These are phyloP conservation scores for Volvox carteri DNA, from an alignment of 163 green algal species.

Conservation along the genomic window DNA sequence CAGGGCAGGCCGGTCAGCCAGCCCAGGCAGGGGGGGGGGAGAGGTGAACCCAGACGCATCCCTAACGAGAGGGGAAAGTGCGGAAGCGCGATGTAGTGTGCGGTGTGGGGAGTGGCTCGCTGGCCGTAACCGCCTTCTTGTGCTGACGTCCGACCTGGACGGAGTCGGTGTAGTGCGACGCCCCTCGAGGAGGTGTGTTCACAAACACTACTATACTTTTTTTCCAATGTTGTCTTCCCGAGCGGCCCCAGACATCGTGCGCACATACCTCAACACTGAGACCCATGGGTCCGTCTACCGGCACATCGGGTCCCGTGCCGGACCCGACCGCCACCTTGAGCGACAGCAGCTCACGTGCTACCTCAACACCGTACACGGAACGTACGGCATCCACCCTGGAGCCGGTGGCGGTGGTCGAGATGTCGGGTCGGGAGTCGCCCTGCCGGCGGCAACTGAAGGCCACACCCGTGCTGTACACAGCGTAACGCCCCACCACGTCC, in stretches of 20 bases:
- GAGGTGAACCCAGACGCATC: neutral
- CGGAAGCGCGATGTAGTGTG: too few species aligned
- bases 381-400: slow-evolving; percentile 82
- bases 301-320: slow-evolving; percentile 37
- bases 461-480: slow-evolving; percentile 80
- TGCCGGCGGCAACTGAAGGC: slow-evolving; percentile 83
- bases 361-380: slow-evolving; percentile 82
- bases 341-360: slow-evolving; percentile 83
- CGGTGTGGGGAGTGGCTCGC: too few species aligned
- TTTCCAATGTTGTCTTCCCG: too few species aligned
- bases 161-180: too few species aligned
- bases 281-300: slow-evolving; percentile 52
- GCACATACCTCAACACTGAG: slow-evolving; percentile 37
- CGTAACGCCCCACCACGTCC: slow-evolving; percentile 89
- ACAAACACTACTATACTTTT: too few species aligned
- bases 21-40: neutral
- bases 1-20: neutral
- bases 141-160: too few species aligned
- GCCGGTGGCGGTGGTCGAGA: slow-evolving; percentile 70
- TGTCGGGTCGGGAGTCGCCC: slow-evolving; percentile 81
- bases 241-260: too few species aligned
- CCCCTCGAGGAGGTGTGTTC: too few species aligned
- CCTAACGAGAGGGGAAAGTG: too few species aligned
- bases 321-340: slow-evolving; percentile 54
- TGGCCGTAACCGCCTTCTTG: too few species aligned